Base-by-base conservation (phyloP, 352 stramenopile genomes). In the Phytopythium chamaehyphon region DNA sequence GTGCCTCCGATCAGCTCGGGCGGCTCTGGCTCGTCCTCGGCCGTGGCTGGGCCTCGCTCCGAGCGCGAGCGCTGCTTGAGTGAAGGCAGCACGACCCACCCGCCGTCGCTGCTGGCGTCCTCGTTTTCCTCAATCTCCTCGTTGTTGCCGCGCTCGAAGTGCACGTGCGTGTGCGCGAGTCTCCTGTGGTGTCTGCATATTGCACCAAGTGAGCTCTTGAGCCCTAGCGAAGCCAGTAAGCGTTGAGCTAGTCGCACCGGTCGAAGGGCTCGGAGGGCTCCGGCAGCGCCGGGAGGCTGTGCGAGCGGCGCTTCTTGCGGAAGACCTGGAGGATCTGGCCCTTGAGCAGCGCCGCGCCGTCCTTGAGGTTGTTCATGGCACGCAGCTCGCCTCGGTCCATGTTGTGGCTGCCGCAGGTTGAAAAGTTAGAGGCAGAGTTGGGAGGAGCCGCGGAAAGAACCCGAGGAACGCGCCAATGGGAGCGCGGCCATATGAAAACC, bases 1-100 rank as follows among this genome's bases (percentile, higher is more conserved):
- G 47, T 72, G 9, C 63, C 73, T 21, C 75, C 76, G n/a, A 82
- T 62, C 5, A 90, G 58, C 28, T 64, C 66, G 2, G 80, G 80
- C 11, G 75, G 46, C 33, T 65, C 64, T 3, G 67, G 54, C 26
- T 79, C 57, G 26, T 73, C 64, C 21, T 66, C 51, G 37, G 68
- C 51, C 22, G 60, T 54, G 23, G 47, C 58, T 7, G 42, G 57
- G 19, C 69, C 19, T 2, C 65, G 61, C 37, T 68, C 67, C 6
- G 70, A 80, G 31, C 61, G 56, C 18, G 72, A 79, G 12, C 64
- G 61, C 22, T 53, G 35, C 54, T 76, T 77, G 50, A 48, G 23
- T 7, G 23, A 16, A 10, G 22, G 39, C 10, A 28, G 31, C 38
- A 42, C 7, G 2, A 43, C 21, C 36, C 33, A 40, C 35, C 16